phyloP scores from a whole-genome alignment of 768 basidiomycete genomes.

The Pulveroboletus ravenelii region DNA sequence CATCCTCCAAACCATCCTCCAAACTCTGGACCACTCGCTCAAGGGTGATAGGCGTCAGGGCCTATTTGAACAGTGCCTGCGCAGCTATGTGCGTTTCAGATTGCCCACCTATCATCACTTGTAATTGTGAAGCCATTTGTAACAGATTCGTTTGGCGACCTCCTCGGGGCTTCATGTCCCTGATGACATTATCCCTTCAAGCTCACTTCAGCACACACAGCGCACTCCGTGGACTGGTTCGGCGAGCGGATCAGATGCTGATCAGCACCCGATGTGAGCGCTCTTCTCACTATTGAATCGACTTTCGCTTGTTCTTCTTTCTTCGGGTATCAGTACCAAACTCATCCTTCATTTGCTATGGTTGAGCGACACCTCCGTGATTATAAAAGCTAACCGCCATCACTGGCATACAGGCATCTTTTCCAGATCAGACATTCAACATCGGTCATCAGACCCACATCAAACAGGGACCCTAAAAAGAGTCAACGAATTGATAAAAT shows the following conservation, averaged over 20 bases:
- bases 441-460: not conserved
- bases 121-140: not conserved
- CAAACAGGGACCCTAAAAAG: not conserved
- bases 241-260: no score
- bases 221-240: no score
- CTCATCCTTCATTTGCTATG: no score
- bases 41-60: not conserved
- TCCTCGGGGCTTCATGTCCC: not conserved
- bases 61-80: not conserved
- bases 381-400: not conserved
- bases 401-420: no score
- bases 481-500: slow-evolving; percentile 2
- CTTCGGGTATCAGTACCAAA: no score
- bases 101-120: no score
- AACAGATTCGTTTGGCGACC: not conserved
- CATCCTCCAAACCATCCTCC: not conserved
- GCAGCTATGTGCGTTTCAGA: not conserved
- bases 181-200: not conserved
- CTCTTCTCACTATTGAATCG: not conserved
- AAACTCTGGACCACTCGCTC: not conserved
- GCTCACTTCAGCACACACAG: not conserved
- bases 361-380: no score
- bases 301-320: no score
- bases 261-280: not conserved
- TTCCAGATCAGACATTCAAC: not conserved